These are phyloP conservation scores for Earliella scabrosa DNA, from an alignment of 1,284 basidiomycete species.

Conservation along the genomic window DNA sequence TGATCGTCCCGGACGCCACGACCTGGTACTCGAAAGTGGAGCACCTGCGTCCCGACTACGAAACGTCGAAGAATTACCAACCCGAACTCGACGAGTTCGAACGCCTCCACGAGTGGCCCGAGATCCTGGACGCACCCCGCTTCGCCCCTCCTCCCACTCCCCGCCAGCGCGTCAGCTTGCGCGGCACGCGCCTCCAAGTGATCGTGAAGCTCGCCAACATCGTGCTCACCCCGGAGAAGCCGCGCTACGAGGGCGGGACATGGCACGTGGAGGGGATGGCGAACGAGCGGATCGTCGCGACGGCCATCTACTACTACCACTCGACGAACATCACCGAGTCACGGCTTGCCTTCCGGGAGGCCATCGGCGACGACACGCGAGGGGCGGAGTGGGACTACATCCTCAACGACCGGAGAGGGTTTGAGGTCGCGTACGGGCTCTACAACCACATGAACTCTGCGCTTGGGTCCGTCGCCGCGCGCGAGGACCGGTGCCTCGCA, in stretches of 20 bases:
- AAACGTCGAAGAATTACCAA: background rate
- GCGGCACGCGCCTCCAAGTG: conserved; percentile 20
- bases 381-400: background rate
- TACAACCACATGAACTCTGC: no score
- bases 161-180: background rate
- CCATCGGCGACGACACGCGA: conserved; percentile 1
- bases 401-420: conserved; percentile 1
- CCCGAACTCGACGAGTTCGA: no score
- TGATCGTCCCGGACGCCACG: no score
- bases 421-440: background rate
- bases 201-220: conserved; percentile 38
- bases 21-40: no score
- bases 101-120: no score
- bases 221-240: conserved; percentile 32
- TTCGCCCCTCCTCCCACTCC: background rate
- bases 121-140: background rate
- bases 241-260: conserved; percentile 29
- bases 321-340: conserved; percentile 23
- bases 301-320: conserved; percentile 18
- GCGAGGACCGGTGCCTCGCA: conserved; percentile 8
- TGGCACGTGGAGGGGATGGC: conserved; percentile 39
- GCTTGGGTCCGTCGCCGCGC: conserved; percentile 10
- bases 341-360: conserved; percentile 16
- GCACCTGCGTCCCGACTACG: no score
- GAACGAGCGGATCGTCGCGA: conserved; percentile 44